Percentiles rank a stretch among this genome's conserved stretches.
Evolutionary conservation across 352 stramenopile genomes (phyloP).

Genomic region (Phytopythium aichiense): DNA sequence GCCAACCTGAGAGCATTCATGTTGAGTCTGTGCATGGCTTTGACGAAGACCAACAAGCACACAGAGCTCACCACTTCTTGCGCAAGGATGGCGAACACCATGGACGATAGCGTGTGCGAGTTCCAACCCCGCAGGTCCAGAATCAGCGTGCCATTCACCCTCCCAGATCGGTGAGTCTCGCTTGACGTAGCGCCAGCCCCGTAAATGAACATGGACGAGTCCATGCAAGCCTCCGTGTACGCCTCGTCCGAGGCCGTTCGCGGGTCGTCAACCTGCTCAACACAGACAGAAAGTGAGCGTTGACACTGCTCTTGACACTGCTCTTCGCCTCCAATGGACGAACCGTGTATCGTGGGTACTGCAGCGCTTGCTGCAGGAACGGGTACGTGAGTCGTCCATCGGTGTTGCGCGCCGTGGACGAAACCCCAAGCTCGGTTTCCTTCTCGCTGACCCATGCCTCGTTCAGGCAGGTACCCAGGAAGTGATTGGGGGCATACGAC

Average conservation of each 20-base stretch:
- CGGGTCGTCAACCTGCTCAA: constrained; percentile 23
- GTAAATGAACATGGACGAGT: constrained; percentile 12
- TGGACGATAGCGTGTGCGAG: constrained; percentile 30
- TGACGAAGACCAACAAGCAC: not conserved
- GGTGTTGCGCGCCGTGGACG: constrained; percentile 16
- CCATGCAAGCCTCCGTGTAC: constrained; percentile 13
- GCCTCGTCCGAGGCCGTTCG: constrained; percentile 10
- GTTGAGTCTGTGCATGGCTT: not conserved
- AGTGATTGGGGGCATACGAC: constrained; percentile 27
- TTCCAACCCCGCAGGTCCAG: constrained; percentile 34
- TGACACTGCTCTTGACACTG: not conserved
- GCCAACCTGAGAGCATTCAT: constrained; percentile 1
- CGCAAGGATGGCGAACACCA: constrained; percentile 43
- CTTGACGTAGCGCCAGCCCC: constrained; percentile 15
- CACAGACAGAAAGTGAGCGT: not conserved
- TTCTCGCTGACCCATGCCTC: constrained; percentile 27
- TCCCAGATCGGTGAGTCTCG: constrained; percentile 6
- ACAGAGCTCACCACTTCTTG: constrained; percentile 22
- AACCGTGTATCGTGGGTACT: constrained; percentile 19
- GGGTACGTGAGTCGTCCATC: constrained; percentile 27
- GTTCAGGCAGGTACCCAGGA: constrained; percentile 42
- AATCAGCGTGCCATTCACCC: constrained; percentile 20
- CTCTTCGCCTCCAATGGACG: not conserved
- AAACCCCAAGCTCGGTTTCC: constrained; percentile 17
- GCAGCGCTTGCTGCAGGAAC: constrained; percentile 35